Evolutionary conservation across 2,329 filamentous ascomycete species (phyloP).

Genomic region (Claviceps fusiformis): DNA sequence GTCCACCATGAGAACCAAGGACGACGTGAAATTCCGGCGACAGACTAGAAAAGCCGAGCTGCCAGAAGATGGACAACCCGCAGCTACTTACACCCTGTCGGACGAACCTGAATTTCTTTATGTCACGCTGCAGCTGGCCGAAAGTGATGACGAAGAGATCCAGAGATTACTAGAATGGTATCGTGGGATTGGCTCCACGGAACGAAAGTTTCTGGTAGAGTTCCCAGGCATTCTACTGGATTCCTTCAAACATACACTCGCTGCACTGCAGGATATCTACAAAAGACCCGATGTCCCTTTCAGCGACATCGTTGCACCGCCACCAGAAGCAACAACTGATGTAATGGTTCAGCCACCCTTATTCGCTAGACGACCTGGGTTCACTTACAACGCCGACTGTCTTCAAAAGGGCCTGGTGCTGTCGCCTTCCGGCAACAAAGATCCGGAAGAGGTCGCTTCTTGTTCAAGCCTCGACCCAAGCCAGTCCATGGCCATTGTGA

Average conservation of each 20-base stretch:
- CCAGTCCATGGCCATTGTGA: slow-evolving; percentile 37
- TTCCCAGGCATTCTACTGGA: slow-evolving; percentile 47
- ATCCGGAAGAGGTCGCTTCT: slow-evolving; percentile 13
- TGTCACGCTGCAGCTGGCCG: slow-evolving; percentile 18
- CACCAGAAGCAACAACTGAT: slow-evolving; percentile 7
- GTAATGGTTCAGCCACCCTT: slow-evolving; percentile 29
- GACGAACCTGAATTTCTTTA: slow-evolving; percentile 17
- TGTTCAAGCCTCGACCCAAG: slow-evolving; percentile 37
- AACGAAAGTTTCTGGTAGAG: slow-evolving; percentile 33
- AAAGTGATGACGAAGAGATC: slow-evolving; percentile 9
- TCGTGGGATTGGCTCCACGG: slow-evolving; percentile 6
- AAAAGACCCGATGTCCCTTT: slow-evolving; percentile 32
- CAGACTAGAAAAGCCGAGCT: slow-evolving; percentile 2
- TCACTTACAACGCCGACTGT: slow-evolving; percentile 32
- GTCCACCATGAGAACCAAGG: slow-evolving; percentile 8
- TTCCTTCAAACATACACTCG: slow-evolving; percentile 43
- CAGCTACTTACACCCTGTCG: slow-evolving; percentile 14
- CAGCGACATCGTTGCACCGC: slow-evolving; percentile 28
- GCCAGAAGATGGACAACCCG: neutral
- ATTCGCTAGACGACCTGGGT: slow-evolving; percentile 35
- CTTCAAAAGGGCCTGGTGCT: slow-evolving; percentile 16
- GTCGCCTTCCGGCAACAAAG: slow-evolving; percentile 7
- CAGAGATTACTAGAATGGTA: slow-evolving; percentile 17
- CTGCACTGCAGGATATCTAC: slow-evolving; percentile 40
- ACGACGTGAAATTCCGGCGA: slow-evolving; percentile 10